These are phyloP conservation scores for Raddia guianensis DNA, from an alignment of 176 grass and related monocot genomes.

Conservation along the genomic window DNA sequence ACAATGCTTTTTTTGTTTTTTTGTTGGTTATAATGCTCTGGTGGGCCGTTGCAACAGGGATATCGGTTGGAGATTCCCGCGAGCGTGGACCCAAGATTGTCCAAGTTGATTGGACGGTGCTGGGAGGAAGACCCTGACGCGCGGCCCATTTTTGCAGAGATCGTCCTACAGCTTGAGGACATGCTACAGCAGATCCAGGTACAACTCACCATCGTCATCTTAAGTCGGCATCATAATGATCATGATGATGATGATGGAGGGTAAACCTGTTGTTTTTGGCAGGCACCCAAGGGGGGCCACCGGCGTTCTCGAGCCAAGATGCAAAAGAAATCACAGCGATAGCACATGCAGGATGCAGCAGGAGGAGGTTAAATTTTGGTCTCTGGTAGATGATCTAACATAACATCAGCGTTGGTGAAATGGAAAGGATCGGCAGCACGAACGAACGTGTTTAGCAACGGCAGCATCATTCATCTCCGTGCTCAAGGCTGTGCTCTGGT, in stretches of 20 bases:
- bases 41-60: conserved; percentile 48
- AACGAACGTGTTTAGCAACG: no score
- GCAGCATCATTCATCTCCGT: no score
- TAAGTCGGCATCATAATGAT: neutral
- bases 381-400: no score
- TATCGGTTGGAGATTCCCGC: conserved; percentile 65
- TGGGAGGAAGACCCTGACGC: conserved; percentile 63
- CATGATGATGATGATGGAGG: neutral
- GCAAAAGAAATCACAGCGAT: conserved; percentile 59
- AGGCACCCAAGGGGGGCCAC: conserved; percentile 40
- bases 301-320: conserved; percentile 56
- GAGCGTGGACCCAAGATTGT: conserved; percentile 53
- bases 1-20: no score
- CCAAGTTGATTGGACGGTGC: conserved; percentile 58
- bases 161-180: conserved; percentile 64
- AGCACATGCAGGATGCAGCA: neutral
- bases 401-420: no score
- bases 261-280: neutral
- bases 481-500: no score
- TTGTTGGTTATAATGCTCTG: neutral
- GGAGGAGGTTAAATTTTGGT: no score
- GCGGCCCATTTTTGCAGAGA: conserved; percentile 65
- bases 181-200: conserved; percentile 69
- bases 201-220: neutral
- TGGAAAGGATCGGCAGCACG: no score